A percentile compares a stretch with the other conserved stretches of the same genome.
Evolutionary conservation across 306 rosid genomes (phyloP).

Genomic region (Styphnolobium japonicum): DNA sequence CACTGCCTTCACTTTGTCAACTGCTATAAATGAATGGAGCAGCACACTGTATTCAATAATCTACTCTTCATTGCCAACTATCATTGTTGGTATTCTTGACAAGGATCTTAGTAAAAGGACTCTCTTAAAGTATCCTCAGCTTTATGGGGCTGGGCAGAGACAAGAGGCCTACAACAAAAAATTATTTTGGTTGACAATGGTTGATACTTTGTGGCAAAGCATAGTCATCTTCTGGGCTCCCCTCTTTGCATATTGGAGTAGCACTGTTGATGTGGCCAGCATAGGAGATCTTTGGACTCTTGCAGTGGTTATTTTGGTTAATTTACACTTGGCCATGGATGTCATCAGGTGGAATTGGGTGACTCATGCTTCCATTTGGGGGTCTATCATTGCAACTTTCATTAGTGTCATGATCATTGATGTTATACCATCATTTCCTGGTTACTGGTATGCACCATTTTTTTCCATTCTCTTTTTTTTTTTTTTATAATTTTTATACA

Average conservation of each 20-base stretch:
- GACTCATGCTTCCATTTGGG: slow-evolving; percentile 86
- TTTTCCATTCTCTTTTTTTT: background rate
- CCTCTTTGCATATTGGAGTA: slow-evolving; percentile 73
- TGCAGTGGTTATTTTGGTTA: slow-evolving; percentile 75
- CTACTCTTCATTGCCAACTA: slow-evolving; percentile 81
- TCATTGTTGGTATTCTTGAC: slow-evolving; percentile 87
- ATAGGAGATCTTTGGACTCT: slow-evolving; percentile 98
- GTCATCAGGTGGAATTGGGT: slow-evolving; percentile 77
- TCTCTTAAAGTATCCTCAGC: slow-evolving; percentile 76
- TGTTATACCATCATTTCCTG: slow-evolving; percentile 56
- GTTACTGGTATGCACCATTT: slow-evolving; percentile 72
- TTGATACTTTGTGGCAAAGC: slow-evolving; percentile 96
- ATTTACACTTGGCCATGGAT: slow-evolving; percentile 93
- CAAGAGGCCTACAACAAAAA: slow-evolving; percentile 78
- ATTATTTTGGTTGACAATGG: slow-evolving; percentile 66
- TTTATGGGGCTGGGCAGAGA: slow-evolving; percentile 88
- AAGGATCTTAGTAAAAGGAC: slow-evolving; percentile 84
- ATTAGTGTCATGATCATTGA: slow-evolving; percentile 69
- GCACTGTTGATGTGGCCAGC: slow-evolving; percentile 65
- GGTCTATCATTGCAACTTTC: slow-evolving; percentile 80
- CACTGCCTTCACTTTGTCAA: slow-evolving; percentile 70
- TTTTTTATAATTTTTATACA: background rate
- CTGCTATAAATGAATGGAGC: slow-evolving; percentile 96
- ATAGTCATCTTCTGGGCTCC: slow-evolving; percentile 71
- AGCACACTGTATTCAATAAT: slow-evolving; percentile 71